Percentiles rank a stretch among this genome's conserved stretches.
Conservation (phyloP, 148 eudicot species). For the Fagopyrum homotropicum region DNA sequence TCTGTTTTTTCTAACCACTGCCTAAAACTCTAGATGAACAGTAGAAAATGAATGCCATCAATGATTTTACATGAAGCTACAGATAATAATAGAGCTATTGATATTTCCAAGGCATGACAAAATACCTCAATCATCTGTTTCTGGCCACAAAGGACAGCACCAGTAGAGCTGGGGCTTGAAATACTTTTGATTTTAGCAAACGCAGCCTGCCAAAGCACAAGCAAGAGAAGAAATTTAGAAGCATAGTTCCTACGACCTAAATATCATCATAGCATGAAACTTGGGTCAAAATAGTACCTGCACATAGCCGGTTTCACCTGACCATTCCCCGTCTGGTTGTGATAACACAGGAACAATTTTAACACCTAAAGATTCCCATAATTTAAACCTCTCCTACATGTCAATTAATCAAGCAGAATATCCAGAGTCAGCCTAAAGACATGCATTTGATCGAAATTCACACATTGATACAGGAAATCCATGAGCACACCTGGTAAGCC, state of each 20-base stretch:
- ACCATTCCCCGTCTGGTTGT: constrained; percentile 71
- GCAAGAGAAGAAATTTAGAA: background rate
- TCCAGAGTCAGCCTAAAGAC: constrained; percentile 11
- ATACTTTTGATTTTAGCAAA: constrained; percentile 59
- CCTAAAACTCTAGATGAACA: background rate
- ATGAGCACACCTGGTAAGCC: constrained; percentile 92
- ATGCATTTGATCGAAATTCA: constrained; percentile 4
- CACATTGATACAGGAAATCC: background rate
- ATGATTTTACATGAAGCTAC: background rate
- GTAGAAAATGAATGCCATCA: background rate
- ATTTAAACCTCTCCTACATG: constrained; percentile 72
- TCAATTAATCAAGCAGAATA: constrained; percentile 9
- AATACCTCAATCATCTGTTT: constrained; percentile 90
- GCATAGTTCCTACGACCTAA: background rate
- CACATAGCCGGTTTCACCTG: constrained; percentile 81
- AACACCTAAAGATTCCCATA: constrained; percentile 84
- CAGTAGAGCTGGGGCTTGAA: constrained; percentile 53
- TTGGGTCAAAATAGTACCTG: constrained; percentile 41
- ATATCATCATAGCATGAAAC: background rate
- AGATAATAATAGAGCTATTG: background rate
- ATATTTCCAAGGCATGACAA: constrained; percentile 1
- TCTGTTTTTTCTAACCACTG: background rate
- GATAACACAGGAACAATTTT: constrained; percentile 79
- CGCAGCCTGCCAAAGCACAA: constrained; percentile 58
- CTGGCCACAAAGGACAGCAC: constrained; percentile 87